Evolutionary conservation across 352 stramenopile species (phyloP), one percentile per base, ranked within the genome.

Genomic region (Peronospora destructor): DNA sequence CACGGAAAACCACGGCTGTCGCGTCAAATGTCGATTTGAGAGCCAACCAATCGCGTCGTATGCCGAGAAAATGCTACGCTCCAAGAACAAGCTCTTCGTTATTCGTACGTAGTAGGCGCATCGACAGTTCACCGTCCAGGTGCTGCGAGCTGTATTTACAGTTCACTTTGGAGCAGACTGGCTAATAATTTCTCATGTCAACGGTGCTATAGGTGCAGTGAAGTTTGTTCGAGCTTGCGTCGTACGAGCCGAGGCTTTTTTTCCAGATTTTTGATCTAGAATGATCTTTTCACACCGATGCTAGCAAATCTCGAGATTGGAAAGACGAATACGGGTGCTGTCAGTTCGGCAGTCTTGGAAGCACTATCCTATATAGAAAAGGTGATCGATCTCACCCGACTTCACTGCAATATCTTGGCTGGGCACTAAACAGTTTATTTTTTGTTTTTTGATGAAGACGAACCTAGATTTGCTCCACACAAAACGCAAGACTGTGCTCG

Each of bases 11-110:
- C 82, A 93, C 37, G 79, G 82, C 4, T 93, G 91, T 57, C 79
- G 82, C 30, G 71, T 93, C 41, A 93, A 93, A 55, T 93, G 91
- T 67, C 58, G 91, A 21, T 89, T 93, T 42, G 82, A 77, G 34
- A 68, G 78, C 10, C 77, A 87, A 45, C 79, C 82, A 3, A 82
- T 93, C 45, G 77, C 76, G 1, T 71, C 71, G 10, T 90, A 87
- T 28, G 62, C 81, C 0, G 71, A 79, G 13, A 71, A 82, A 49
- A 89, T 90, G 76, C 63, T 93, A 41, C 66, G 64, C 10, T 86
- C 77, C n/a, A 73, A 76, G 39, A 87, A 91, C 66, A 93, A 87
- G 66, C 64, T 90, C 30, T 87, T 83, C 30, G 75, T 87, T 47
- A 87, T 92, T 45, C 77, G 78, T 90, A 77, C 53, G 59, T 67